Evolutionary conservation across 1,284 basidiomycete species (phyloP), one percentile per base, ranked within the genome.

Genomic region (Trichosporon coremiiforme): DNA sequence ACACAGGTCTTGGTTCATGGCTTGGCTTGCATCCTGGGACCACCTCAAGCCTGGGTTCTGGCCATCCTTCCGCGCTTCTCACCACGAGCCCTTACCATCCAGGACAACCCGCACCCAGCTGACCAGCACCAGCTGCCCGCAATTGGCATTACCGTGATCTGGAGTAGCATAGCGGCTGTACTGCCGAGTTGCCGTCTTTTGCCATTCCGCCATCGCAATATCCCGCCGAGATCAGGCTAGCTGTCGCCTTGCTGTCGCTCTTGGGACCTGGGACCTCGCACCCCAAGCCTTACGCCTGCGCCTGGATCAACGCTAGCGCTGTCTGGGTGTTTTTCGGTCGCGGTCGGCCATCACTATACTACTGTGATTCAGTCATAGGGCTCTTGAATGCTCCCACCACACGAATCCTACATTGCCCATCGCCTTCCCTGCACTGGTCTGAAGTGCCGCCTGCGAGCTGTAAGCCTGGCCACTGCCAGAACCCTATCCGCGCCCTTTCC

Each of bases 401-500:
- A 35, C 38, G 15, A 12, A 41, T 41, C 38, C 41, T 45, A 15
- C 41, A 45, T 45, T 35, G 33, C 33, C 33, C 38, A 12, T 50
- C 17, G 17, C n/a, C 47, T 25, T 22, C 20, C 20, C 41, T n/a
- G 41, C 41, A 60, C 25, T 60, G 13, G 29, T 20, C 10, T 29
- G 25, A 12, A 31, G 15, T 25, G 25, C 8, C 33, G 9, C 4
- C 55, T 4, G 13, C 12, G 4, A 5, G 29, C 55, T 25, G 25
- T 25, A 31, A 31, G 55, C 29, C 25, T 33, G 31, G 29, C 25
- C 31, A 33, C 55, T 10, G 25, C 10, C 55, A 33, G 25, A 33
- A 60, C 55, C 55, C 55, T 33, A 33, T 60, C 55, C 55, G 29
- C 15, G 10, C 55, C 55, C 55, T 60, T 29, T 60, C 55, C 55